Percentiles rank a stretch among this genome's conserved stretches.
phyloP scores from a whole-genome alignment of 2,329 filamentous ascomycete species.

The Exophiala alcalophila region DNA sequence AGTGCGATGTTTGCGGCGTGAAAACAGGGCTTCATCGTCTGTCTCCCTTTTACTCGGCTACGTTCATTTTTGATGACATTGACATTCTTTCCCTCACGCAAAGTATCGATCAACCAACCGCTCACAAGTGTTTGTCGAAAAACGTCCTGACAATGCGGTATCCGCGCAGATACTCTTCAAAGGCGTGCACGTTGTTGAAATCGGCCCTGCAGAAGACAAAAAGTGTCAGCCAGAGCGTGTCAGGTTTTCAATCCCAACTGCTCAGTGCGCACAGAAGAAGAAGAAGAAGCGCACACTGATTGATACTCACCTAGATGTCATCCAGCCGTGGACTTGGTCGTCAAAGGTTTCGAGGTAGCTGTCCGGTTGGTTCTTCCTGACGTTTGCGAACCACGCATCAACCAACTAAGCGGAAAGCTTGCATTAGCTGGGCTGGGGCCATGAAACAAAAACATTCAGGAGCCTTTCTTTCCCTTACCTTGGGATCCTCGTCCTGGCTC shows the following conservation, averaged over 20 bases:
- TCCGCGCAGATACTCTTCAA: constrained; percentile 23
- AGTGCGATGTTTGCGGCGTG: too few species aligned
- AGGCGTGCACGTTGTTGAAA: constrained; percentile 15
- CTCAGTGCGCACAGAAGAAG: too few species aligned
- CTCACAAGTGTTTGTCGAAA: constrained; percentile 13
- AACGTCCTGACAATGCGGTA: constrained; percentile 21
- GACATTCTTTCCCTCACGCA: too few species aligned
- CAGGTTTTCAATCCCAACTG: too few species aligned
- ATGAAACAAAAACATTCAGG: not conserved
- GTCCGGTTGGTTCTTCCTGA: constrained; percentile 27
- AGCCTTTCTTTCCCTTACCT: constrained; percentile 31
- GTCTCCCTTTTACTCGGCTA: too few species aligned
- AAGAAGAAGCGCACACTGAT: too few species aligned
- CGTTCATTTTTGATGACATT: too few species aligned
- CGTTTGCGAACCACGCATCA: constrained; percentile 26
- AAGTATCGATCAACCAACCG: constrained; percentile 31
- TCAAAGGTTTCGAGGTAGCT: constrained; percentile 32
- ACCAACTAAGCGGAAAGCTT: constrained; percentile 13
- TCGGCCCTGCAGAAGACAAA: constrained; percentile 14
- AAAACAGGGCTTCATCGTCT: too few species aligned
- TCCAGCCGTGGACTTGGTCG: constrained; percentile 36
- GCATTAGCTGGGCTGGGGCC: not conserved
- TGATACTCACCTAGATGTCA: constrained; percentile 30
- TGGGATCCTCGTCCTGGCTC: constrained; percentile 49
- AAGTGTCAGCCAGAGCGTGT: too few species aligned